Evolutionary conservation across 2,329 filamentous ascomycete species (phyloP).

Genomic region (Neofusicoccum ribis): DNA sequence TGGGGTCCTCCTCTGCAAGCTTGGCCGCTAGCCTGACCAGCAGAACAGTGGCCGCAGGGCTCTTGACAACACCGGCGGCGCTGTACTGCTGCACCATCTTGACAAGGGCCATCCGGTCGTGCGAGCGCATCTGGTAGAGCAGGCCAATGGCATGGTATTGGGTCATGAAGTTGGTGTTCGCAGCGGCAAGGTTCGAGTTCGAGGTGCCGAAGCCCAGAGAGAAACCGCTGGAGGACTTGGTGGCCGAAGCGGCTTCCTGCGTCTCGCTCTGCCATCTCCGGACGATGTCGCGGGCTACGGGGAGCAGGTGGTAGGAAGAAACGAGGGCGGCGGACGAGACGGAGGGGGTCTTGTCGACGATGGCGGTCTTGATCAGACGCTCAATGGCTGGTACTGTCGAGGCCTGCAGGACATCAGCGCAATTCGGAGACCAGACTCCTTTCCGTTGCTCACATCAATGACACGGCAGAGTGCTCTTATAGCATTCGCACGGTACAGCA

Average conservation of each 20-base stretch:
- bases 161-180: slow-evolving; percentile 92
- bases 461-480: slow-evolving; percentile 94
- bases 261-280: slow-evolving; percentile 98
- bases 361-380: slow-evolving; percentile 97
- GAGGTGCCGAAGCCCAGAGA: slow-evolving; percentile 83
- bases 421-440: not conserved
- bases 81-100: slow-evolving; percentile 99
- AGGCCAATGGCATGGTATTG: slow-evolving; percentile 98
- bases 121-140: slow-evolving; percentile 94
- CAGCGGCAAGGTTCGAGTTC: slow-evolving; percentile 67
- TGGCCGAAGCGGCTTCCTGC: slow-evolving; percentile 88
- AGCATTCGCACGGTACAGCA: slow-evolving; percentile 91
- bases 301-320: slow-evolving; percentile 95
- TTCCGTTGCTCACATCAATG: slow-evolving; percentile 71
- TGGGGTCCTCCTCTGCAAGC: slow-evolving; percentile 87
- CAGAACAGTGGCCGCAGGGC: slow-evolving; percentile 87
- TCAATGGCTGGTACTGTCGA: slow-evolving; percentile 97
- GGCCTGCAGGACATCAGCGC: slow-evolving; percentile 55
- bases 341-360: slow-evolving; percentile 97
- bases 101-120: slow-evolving; percentile 96
- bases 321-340: slow-evolving; percentile 95
- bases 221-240: slow-evolving; percentile 87
- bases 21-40: slow-evolving; percentile 90
- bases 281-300: slow-evolving; percentile 92
- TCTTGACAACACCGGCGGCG: slow-evolving; percentile 87